These are phyloP conservation scores for Ceratocystis colombiana DNA, from an alignment of 2,329 filamentous ascomycete species.

Conservation along the genomic window DNA sequence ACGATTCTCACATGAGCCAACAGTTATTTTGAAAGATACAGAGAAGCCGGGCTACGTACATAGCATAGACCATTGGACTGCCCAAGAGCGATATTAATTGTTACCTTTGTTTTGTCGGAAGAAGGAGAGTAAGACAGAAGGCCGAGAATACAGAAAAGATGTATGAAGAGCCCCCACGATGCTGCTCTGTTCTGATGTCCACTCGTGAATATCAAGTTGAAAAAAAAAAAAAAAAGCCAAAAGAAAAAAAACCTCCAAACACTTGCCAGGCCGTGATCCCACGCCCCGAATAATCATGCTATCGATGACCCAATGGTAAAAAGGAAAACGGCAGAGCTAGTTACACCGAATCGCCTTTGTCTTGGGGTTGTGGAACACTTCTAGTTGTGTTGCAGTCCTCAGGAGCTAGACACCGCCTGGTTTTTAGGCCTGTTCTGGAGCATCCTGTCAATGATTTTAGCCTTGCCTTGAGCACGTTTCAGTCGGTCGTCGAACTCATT, in stretches of 20 bases:
- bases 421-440: constrained; percentile 34
- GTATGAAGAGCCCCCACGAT: too few species aligned
- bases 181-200: too few species aligned
- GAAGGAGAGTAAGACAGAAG: not conserved
- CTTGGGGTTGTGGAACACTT: too few species aligned
- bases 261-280: not conserved
- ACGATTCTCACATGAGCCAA: constrained; percentile 21
- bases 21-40: constrained; percentile 25
- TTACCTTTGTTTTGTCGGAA: constrained; percentile 5
- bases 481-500: constrained; percentile 84
- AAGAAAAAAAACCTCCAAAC: not conserved
- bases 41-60: constrained; percentile 27
- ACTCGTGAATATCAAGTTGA: not conserved
- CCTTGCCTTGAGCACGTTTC: constrained; percentile 72
- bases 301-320: constrained; percentile 11
- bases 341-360: too few species aligned
- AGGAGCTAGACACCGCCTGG: constrained; percentile 23
- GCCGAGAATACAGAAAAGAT: not conserved
- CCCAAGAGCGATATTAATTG: constrained; percentile 14
- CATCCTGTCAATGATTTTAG: constrained; percentile 72
- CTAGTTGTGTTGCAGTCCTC: not conserved
- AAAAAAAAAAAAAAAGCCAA: not conserved
- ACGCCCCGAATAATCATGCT: not conserved
- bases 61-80: constrained; percentile 11
- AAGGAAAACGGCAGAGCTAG: not conserved